Evolutionary conservation across 805 yeast genomes (phyloP), one percentile per base, ranked within the genome.

Genomic region (Ogataea wickerhamii): DNA sequence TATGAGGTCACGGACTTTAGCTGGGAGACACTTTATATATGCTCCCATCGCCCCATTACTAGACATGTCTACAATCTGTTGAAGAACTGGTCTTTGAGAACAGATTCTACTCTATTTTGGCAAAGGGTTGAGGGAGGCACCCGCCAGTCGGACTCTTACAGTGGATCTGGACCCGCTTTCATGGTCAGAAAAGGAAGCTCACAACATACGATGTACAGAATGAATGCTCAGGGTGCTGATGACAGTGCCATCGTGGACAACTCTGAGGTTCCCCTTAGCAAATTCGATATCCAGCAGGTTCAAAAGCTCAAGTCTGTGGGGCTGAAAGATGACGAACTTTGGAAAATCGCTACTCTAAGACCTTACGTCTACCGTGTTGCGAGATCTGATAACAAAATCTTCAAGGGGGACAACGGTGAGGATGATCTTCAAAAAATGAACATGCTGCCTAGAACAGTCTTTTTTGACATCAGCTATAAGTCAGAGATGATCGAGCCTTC

Each of bases 81-180:
- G 0, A 68, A 79, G 34, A 67, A 71, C 1, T 91, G 98, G 97
- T 82, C 86, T 1, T 47, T 74, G 17, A 74, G 76, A 41, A 74
- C 82, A 1, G 71, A 70, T 6, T 76, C 78, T 28, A 76, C 95
- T 0, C 60, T 81, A n/a, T 89, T 91, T 52, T 89, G 97, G 97
- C 76, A 80, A 44, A 74, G 68, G 44, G 60, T 66, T 0, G 66
- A 65, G 7, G 54, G 49, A 21, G 48, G 55, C 4, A 29, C 21
- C 4, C 49, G 60, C 20, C 40, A 44, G 18, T 51, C 57, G 3
- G 74, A 72, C 52, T 61, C 70, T 1, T 72, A 73, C 56, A 79
- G 78, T 3, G 70, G 67, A 39, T 61, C 60, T 3, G 70, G 66
- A 1, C 26, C 64, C 7, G 48, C 62, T 4, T 67, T 67, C 34